Percentiles rank a stretch among this genome's conserved stretches.
These are phyloP conservation scores for Dendrocalamus latiflorus DNA, from an alignment of 202 grass and related monocot species.

Conservation along the genomic window DNA sequence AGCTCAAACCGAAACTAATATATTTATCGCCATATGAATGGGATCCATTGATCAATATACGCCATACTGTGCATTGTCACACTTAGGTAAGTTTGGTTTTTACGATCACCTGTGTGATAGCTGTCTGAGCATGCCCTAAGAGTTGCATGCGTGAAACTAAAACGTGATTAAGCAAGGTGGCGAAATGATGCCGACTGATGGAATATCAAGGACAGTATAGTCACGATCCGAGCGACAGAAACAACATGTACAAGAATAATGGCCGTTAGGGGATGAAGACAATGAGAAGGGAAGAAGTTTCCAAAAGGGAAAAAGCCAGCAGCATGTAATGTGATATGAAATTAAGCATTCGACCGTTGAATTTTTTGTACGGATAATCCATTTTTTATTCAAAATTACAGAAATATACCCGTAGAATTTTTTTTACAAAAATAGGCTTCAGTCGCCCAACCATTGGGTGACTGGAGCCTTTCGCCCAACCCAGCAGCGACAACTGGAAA, in stretches of 20 bases:
- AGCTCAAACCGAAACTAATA: background rate
- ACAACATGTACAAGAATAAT: background rate
- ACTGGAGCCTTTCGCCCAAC: too few species aligned
- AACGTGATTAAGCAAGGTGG: background rate
- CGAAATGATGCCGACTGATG: background rate
- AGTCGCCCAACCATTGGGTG: too few species aligned
- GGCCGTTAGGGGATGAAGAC: background rate
- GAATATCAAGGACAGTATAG: background rate
- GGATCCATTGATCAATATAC: background rate
- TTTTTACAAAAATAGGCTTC: too few species aligned
- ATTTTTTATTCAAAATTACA: too few species aligned
- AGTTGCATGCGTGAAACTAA: background rate
- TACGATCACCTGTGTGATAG: too few species aligned
- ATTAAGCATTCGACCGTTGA: background rate
- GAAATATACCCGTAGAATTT: too few species aligned
- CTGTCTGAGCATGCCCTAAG: too few species aligned
- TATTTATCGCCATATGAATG: background rate
- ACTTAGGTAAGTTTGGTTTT: background rate
- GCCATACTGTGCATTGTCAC: too few species aligned
- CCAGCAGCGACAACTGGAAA: too few species aligned
- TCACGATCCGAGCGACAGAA: background rate
- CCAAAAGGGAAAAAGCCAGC: background rate
- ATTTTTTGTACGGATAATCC: too few species aligned
- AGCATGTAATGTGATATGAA: background rate
- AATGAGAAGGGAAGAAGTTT: background rate